Evolutionary conservation across 208 protist species (phyloP), one percentile per base, ranked within the genome.

Genomic region (Crithidia expoeki): DNA sequence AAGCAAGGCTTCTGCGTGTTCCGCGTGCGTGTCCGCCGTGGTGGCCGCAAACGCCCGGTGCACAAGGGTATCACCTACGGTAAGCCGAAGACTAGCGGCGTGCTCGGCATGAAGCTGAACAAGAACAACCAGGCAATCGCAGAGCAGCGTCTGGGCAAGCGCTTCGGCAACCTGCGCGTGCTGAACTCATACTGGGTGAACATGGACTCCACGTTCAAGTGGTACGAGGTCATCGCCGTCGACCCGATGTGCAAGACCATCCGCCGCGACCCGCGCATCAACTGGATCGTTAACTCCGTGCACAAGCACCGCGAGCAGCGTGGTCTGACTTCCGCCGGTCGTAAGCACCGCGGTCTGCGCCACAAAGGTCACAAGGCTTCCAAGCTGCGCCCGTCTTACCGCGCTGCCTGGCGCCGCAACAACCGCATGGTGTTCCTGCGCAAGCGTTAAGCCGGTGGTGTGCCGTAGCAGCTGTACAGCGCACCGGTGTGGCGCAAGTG

Each of bases 161-260:
- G 89, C 70, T 97, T 94, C 79, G 96, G 95, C 68, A 96, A 94
- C 84, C 87, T 99, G 59, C 95, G 99, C 73, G 98, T 99, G 44
- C 93, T 99, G 58, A 99, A 99, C 98, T 99, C 98, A 50, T 99
- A 99, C 95, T 99, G 98, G 98, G 96, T 99, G 72, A 98, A 94
- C 72, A 82, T 94, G 89, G 98, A 99, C 83, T 93, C 93, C 46
- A 97, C 92, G 68, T 99, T 97, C 94, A 98, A 99, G 84, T 99
- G 93, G 90, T 99, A 94, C 75, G 98, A 99, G 92, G 94, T 99
- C 78, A 99, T 99, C 80, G 84, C 98, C 50, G 98, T 99, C 27
- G 99, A 99, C 94, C 97, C 98, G 56, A 86, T 88, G 65, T 97
- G 99, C 93, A 89, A 90, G 74, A 96, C 96, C 40, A 99, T 99